Conservation (phyloP, 23 red algal genomes). For the Gracilaria gracilis region DNA sequence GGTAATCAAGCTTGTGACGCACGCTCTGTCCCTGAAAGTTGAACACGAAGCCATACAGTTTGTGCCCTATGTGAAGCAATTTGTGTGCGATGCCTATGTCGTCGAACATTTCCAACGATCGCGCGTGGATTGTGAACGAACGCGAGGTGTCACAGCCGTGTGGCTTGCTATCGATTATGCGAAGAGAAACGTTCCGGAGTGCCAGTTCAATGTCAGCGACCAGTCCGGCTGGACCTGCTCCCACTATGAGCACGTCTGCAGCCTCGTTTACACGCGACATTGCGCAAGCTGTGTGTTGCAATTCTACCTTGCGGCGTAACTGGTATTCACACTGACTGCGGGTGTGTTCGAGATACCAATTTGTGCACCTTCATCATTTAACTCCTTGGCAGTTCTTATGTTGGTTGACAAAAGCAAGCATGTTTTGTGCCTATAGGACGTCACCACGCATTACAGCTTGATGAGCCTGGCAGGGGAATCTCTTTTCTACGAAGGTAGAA, state of each 20-base stretch:
- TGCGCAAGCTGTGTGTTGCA: too few relatives aligned
- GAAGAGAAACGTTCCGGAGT: neutral
- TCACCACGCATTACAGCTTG: too few relatives aligned
- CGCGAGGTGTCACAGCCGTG: neutral
- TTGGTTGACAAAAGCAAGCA: too few relatives aligned
- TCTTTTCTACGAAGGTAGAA: too few relatives aligned
- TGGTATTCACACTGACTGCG: too few relatives aligned
- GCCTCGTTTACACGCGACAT: neutral
- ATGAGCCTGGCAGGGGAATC: too few relatives aligned
- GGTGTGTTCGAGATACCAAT: too few relatives aligned
- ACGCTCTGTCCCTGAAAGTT: neutral
- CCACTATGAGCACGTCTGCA: neutral
- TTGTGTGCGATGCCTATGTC: neutral
- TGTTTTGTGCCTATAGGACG: too few relatives aligned
- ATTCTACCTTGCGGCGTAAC: too few relatives aligned
- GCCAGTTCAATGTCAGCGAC: neutral
- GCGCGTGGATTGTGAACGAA: slow-evolving; percentile 9
- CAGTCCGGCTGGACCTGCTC: neutral
- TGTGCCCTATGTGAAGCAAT: neutral
- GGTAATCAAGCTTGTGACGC: neutral
- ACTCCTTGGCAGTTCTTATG: too few relatives aligned
- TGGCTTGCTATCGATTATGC: slow-evolving; percentile 1
- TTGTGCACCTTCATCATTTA: too few relatives aligned
- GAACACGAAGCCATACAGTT: slow-evolving; percentile 5
- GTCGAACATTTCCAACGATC: neutral